Conservation (phyloP, 176 grass and related monocot genomes). For the Areca catechu region DNA sequence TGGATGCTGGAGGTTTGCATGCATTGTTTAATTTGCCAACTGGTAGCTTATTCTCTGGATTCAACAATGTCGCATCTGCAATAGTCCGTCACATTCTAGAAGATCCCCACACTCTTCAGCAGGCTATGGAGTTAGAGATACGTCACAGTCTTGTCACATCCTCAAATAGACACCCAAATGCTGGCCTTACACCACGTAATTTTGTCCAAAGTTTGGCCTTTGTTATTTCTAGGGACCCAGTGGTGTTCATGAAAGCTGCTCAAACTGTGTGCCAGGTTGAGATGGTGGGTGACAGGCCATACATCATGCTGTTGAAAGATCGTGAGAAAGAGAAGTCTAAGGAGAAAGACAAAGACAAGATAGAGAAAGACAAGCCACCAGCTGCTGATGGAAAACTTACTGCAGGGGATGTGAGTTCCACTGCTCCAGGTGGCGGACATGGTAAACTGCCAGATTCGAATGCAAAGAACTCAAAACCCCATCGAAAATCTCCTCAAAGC, state of each 20-base stretch:
- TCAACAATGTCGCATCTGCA: slow-evolving; percentile 78
- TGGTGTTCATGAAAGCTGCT: slow-evolving; percentile 88
- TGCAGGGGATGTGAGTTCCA: slow-evolving; percentile 24
- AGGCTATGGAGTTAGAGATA: slow-evolving; percentile 99
- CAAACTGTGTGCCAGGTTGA: slow-evolving; percentile 93
- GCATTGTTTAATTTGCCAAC: slow-evolving; percentile 64
- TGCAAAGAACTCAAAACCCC: slow-evolving; percentile 52
- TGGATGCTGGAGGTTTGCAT: slow-evolving; percentile 73
- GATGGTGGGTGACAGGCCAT: slow-evolving; percentile 88
- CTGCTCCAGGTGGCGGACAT: slow-evolving; percentile 30
- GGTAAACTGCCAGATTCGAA: slow-evolving; percentile 61
- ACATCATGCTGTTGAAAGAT: slow-evolving; percentile 84
- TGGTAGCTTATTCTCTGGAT: slow-evolving; percentile 87
- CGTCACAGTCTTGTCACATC: slow-evolving; percentile 79
- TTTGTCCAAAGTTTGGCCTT: slow-evolving; percentile 85
- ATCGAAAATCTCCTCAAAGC: slow-evolving; percentile 81
- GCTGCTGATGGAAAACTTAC: slow-evolving; percentile 33
- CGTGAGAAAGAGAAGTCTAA: slow-evolving; percentile 80
- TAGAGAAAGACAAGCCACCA: slow-evolving; percentile 50
- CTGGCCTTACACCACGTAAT: slow-evolving; percentile 66
- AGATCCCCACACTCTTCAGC: slow-evolving; percentile 96
- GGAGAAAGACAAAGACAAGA: slow-evolving; percentile 85
- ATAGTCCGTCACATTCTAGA: slow-evolving; percentile 98
- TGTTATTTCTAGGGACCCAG: slow-evolving; percentile 82
- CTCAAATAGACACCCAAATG: slow-evolving; percentile 74